A percentile compares a stretch with the other conserved stretches of the same genome.
Conservation (phyloP, 305 asterid genomes). For the Andrographis paniculata region DNA sequence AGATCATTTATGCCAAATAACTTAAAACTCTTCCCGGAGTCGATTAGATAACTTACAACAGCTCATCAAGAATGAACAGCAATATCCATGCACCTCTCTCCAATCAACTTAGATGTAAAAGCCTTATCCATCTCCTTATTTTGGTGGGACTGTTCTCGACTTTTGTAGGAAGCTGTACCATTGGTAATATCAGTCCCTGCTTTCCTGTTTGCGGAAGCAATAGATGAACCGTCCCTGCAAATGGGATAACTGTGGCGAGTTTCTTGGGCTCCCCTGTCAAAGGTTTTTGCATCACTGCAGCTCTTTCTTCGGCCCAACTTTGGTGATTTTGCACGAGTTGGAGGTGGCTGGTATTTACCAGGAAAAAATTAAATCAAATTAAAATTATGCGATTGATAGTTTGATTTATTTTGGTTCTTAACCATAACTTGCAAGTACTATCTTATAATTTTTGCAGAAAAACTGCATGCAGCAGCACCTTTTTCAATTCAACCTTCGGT, state of each 20-base stretch:
- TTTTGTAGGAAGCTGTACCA: conserved; percentile 26
- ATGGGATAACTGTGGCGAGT: conserved; percentile 35
- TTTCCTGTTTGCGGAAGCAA: conserved; percentile 29
- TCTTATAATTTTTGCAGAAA: not conserved
- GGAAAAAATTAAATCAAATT: too few species aligned
- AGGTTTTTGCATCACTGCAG: conserved; percentile 37
- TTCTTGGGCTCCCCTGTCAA: conserved; percentile 29
- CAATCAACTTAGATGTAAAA: conserved; percentile 29
- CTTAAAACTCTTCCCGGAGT: conserved; percentile 16
- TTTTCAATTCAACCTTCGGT: conserved; percentile 44
- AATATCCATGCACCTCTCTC: conserved; percentile 33
- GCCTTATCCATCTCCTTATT: conserved; percentile 23
- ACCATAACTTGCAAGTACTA: conserved; percentile 2
- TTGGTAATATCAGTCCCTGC: conserved; percentile 20
- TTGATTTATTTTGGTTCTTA: conserved; percentile 1
- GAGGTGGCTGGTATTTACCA: conserved; percentile 44
- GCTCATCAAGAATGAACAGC: conserved; percentile 41
- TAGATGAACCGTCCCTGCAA: conserved; percentile 30
- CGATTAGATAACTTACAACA: conserved; percentile 35
- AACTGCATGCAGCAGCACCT: conserved; percentile 28
- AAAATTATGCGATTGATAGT: too few species aligned
- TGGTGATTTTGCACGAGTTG: conserved; percentile 89
- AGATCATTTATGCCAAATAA: conserved; percentile 13
- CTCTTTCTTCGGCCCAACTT: conserved; percentile 75
- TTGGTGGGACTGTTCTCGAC: conserved; percentile 23